Percentiles rank a stretch among this genome's conserved stretches.
Evolutionary conservation across 1,284 basidiomycete genomes (phyloP).

Genomic region (Heterobasidion annosum): DNA sequence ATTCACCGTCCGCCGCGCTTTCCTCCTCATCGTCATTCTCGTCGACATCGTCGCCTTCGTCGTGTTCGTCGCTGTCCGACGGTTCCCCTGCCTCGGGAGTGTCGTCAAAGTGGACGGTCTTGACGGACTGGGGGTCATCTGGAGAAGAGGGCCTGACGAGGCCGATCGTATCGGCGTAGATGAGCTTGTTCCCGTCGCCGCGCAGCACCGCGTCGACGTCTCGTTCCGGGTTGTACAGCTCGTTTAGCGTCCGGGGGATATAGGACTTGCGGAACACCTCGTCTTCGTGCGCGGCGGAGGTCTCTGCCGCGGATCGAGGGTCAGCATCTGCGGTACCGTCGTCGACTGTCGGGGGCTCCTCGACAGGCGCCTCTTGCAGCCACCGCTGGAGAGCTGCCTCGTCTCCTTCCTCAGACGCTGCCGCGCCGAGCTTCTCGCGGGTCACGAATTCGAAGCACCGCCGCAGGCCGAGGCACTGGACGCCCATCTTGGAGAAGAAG

Average conservation of each 20-base stretch:
- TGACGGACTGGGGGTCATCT: background rate
- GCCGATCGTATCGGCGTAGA: slow-evolving; percentile 82
- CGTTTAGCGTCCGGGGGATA: slow-evolving; percentile 87
- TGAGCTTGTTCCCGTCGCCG: slow-evolving; percentile 66
- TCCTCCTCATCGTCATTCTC: slow-evolving; percentile 25
- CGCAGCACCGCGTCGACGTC: slow-evolving; percentile 70
- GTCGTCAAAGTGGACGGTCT: slow-evolving; percentile 2
- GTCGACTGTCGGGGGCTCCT: slow-evolving; percentile 13
- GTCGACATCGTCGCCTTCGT: slow-evolving; percentile 13
- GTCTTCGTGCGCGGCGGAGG: slow-evolving; percentile 55
- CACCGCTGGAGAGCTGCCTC: slow-evolving; percentile 37
- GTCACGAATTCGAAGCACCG: slow-evolving; percentile 87
- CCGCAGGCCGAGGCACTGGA: slow-evolving; percentile 72
- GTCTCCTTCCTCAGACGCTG: slow-evolving; percentile 26
- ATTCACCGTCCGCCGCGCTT: slow-evolving; percentile 20
- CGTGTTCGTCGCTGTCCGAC: slow-evolving; percentile 19
- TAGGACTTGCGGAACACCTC: slow-evolving; percentile 82
- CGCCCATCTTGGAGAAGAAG: slow-evolving; percentile 78
- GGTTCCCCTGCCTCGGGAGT: background rate
- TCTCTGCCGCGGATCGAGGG: slow-evolving; percentile 12
- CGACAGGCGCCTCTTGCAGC: slow-evolving; percentile 31
- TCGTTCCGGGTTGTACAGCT: slow-evolving; percentile 88
- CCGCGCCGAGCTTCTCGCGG: slow-evolving; percentile 36
- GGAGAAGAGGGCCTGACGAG: slow-evolving; percentile 37
- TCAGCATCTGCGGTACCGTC: slow-evolving; percentile 12